phyloP scores from a whole-genome alignment of 225 moss, liverwort and hornwort genomes.

The Climacium dendroides region DNA sequence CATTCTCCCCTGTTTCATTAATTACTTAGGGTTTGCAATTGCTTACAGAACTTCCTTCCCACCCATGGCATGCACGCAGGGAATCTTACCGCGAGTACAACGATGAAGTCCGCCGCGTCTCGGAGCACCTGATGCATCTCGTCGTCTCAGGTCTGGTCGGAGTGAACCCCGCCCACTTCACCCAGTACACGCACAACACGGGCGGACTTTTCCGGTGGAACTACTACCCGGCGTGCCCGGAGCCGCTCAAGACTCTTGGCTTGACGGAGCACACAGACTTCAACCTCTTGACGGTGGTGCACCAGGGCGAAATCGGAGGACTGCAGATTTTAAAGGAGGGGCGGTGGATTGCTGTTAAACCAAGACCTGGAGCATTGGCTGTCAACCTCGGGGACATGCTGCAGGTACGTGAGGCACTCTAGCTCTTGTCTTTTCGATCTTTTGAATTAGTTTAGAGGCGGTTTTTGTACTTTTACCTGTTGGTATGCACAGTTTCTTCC shows the following conservation, averaged over 20 bases:
- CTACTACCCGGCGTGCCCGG: constrained; percentile 40
- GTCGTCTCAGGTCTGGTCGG: constrained; percentile 8
- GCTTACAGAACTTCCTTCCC: neutral
- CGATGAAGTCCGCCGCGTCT: neutral
- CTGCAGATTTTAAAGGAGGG: constrained; percentile 37
- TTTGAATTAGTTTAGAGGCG: neutral
- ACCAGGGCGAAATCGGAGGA: constrained; percentile 40
- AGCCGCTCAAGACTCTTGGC: constrained; percentile 38
- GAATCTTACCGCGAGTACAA: constrained; percentile 17
- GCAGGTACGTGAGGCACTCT: constrained; percentile 1
- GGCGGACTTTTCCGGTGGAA: constrained; percentile 32
- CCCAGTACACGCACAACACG: neutral
- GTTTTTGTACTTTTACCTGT: neutral
- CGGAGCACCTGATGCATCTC: constrained; percentile 9
- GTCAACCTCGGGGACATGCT: constrained; percentile 46
- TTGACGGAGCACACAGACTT: constrained; percentile 38
- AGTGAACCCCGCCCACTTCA: constrained; percentile 5
- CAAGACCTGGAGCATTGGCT: constrained; percentile 23
- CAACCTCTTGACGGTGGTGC: constrained; percentile 41
- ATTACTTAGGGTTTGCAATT: neutral
- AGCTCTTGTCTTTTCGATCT: neutral
- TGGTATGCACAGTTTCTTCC: neutral
- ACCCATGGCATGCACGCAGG: neutral
- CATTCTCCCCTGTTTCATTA: neutral
- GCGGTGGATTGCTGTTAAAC: constrained; percentile 33